Evolutionary conservation across 495 filamentous ascomycete species (phyloP), one percentile per base, ranked within the genome.

Genomic region (Annulohypoxylon nitens): DNA sequence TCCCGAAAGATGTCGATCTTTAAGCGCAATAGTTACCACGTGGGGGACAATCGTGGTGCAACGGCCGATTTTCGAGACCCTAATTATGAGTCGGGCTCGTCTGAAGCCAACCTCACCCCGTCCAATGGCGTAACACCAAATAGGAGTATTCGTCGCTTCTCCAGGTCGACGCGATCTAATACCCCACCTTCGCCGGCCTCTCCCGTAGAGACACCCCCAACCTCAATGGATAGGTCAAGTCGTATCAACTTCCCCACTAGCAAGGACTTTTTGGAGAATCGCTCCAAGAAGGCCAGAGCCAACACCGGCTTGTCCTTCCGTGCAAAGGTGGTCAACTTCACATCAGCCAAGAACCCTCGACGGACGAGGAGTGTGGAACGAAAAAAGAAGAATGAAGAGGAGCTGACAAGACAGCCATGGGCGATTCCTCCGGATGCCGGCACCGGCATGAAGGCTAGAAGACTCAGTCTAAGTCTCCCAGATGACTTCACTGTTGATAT

Each of bases 401-500:
- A 79, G 4, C 39, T 79, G 18, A 75, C 80, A 59, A 72, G 84
- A 23, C 74, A 79, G 16, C 78, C 82, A 7, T 86, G 85, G 85
- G 85, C 83, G 11, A 83, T 89, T 61, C 84, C 86, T 11, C 87
- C 89, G 8, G 87, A 85, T 48, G 82, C 83, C 43, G 89, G 89
- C 26, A 90, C 86, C 48, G 90, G 90, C n/a, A 81, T 90, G 67
- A 91, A 92, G 74, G 87, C 89, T 12, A 84, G 89, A 23, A 83
- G 89, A 55, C 81, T 91, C 78, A 91, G 89, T 74, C 71, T 89
- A 16, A 88, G 83, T 77, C 81, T 90, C 14, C 89, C 89, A 1
- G 88, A 90, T 66, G 88, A 91, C 65, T 91, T 91, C 72, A 83
- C 81, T 7, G 87, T 91, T 7, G 89, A 92, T 61, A 83, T 84